phyloP scores from a whole-genome alignment of 2,329 filamentous ascomycete genomes.

The Alternaria dauci region DNA sequence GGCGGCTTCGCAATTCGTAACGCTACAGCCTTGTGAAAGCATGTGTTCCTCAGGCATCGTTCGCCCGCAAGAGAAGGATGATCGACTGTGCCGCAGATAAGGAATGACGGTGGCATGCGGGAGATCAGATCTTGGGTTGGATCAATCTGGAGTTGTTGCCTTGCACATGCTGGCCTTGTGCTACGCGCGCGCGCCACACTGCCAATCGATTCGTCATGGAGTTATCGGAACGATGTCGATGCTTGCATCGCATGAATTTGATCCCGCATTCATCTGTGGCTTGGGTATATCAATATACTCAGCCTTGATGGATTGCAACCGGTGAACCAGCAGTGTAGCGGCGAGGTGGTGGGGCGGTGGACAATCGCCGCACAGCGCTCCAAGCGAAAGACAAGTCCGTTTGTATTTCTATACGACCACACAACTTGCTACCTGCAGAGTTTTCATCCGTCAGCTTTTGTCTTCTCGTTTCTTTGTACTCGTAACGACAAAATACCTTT shows the following conservation, averaged over 20 bases:
- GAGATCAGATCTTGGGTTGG: not conserved
- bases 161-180: conserved; percentile 1
- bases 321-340: conserved; percentile 5
- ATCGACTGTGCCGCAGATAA: not conserved
- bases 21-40: not conserved
- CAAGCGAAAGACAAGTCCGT: conserved; percentile 8
- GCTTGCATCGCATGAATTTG: conserved; percentile 7
- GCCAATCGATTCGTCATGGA: not conserved
- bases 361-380: not conserved
- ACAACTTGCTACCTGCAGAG: not conserved
- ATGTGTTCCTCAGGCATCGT: not conserved
- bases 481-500: not conserved
- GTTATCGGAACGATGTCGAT: not conserved
- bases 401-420: not conserved
- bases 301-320: not conserved
- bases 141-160: conserved; percentile 3
- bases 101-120: not conserved
- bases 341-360: conserved; percentile 2
- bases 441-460: not conserved
- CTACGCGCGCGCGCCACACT: conserved; percentile 6
- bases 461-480: not conserved
- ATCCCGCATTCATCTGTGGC: not conserved
- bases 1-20: not conserved
- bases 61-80: not conserved
- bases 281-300: not conserved